Conservation (phyloP, 805 yeast species). For the Wickerhamiella sorbophila region DNA sequence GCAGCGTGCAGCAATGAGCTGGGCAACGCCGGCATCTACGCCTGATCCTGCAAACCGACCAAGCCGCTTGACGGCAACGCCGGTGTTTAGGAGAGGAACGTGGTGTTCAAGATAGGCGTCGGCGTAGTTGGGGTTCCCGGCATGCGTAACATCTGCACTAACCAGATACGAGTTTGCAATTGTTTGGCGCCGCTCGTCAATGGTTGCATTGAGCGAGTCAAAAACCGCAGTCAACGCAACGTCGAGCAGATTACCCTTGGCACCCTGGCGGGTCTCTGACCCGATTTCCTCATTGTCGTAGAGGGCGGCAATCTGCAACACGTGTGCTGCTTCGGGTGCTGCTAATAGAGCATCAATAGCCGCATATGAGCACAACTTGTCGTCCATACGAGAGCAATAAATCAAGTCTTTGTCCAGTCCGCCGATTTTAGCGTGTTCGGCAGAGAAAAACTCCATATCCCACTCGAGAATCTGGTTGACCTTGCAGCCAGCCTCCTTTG, state of each 20-base stretch:
- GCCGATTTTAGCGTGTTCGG: conserved; percentile 61
- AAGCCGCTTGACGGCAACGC: conserved; percentile 62
- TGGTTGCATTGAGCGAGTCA: conserved; percentile 28
- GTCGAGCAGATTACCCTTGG: conserved; percentile 59
- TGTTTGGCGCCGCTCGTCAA: conserved; percentile 26
- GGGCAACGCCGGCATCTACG: conserved; percentile 53
- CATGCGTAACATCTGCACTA: conserved; percentile 73
- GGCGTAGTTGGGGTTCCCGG: conserved; percentile 59
- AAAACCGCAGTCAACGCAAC: conserved; percentile 36
- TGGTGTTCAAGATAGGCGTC: conserved; percentile 55
- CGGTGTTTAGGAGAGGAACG: conserved; percentile 64
- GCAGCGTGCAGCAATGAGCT: conserved; percentile 49
- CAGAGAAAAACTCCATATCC: conserved; percentile 67
- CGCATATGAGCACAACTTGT: conserved; percentile 63
- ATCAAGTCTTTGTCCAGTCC: conserved; percentile 62
- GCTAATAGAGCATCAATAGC: conserved; percentile 49
- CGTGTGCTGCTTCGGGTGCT: conserved; percentile 22
- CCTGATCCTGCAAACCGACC: conserved; percentile 79
- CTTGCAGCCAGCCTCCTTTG: conserved; percentile 40
- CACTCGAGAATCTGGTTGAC: conserved; percentile 49
- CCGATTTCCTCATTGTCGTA: conserved; percentile 78
- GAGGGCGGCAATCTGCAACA: conserved; percentile 41
- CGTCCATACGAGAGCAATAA: conserved; percentile 72
- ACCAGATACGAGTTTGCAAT: conserved; percentile 61
- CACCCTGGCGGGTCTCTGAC: conserved; percentile 63